Evolutionary conservation across 2,329 filamentous ascomycete species (phyloP).

Genomic region (Phyllosticta citrichinensis): DNA sequence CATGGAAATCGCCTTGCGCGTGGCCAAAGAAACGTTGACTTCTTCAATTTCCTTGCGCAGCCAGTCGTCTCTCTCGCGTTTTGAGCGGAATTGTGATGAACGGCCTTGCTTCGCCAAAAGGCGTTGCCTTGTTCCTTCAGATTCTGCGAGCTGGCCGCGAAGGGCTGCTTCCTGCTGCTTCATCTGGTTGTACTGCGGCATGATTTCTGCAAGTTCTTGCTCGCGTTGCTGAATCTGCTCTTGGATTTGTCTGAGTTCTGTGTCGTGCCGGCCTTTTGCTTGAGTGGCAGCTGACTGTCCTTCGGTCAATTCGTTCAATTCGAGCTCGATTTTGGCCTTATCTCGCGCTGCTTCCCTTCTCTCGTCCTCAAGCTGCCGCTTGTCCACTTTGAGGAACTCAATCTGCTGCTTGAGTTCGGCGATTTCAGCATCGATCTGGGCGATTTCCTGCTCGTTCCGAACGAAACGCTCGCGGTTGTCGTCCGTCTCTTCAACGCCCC

Average conservation of each 20-base stretch:
- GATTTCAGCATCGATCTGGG: conserved; percentile 67
- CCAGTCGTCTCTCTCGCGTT: conserved; percentile 77
- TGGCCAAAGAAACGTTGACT: conserved; percentile 63
- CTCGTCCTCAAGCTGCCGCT: conserved; percentile 80
- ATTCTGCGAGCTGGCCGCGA: conserved; percentile 62
- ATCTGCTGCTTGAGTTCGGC: conserved; percentile 71
- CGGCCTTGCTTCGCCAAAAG: conserved; percentile 89
- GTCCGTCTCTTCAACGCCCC: conserved; percentile 75
- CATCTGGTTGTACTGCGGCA: conserved; percentile 65
- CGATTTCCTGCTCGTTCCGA: conserved; percentile 68
- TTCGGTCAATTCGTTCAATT: conserved; percentile 71
- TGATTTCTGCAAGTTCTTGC: conserved; percentile 60
- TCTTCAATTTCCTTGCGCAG: conserved; percentile 72
- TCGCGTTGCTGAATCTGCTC: conserved; percentile 67
- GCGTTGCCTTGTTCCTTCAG: conserved; percentile 64
- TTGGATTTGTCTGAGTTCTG: conserved; percentile 62
- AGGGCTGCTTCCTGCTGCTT: conserved; percentile 63
- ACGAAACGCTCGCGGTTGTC: conserved; percentile 67
- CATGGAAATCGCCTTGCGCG: conserved; percentile 73
- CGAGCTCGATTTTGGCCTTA: conserved; percentile 77
- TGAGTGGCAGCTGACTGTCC: conserved; percentile 71
- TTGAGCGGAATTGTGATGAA: conserved; percentile 77
- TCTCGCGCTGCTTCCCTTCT: conserved; percentile 69
- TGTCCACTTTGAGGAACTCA: conserved; percentile 75
- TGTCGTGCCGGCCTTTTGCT: conserved; percentile 58